phyloP scores from a whole-genome alignment of 441 rosid species.

The Pelargonium citronellum region DNA sequence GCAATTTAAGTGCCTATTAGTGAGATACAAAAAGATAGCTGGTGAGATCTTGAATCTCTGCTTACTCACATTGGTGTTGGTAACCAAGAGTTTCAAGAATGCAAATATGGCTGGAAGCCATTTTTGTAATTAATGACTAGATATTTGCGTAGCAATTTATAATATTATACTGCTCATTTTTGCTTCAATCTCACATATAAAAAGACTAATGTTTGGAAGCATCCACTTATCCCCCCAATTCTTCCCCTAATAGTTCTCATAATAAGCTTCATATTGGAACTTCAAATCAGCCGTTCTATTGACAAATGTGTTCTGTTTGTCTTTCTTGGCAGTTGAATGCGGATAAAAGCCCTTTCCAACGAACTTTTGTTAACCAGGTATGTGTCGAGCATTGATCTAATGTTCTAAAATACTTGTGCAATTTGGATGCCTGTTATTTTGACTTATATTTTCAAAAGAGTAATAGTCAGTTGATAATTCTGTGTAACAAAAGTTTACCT shows the following conservation, averaged over 20 bases:
- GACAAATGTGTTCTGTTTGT: constrained; percentile 10
- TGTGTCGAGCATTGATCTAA: constrained; percentile 11
- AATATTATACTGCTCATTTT: background rate
- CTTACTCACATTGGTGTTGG: background rate
- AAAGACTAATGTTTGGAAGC: background rate
- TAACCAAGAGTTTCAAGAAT: background rate
- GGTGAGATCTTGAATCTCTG: background rate
- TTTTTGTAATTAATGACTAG: background rate
- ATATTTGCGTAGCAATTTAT: background rate
- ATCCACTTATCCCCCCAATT: background rate
- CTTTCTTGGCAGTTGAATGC: constrained; percentile 60
- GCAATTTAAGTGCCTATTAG: background rate
- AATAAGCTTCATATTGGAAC: background rate
- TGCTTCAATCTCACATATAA: background rate
- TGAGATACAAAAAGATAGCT: background rate
- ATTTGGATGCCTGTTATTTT: background rate
- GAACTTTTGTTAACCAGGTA: constrained; percentile 95
- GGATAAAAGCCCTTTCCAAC: constrained; percentile 85
- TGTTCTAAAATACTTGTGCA: constrained; percentile 7
- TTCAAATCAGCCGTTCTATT: constrained; percentile 16
- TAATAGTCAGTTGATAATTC: background rate
- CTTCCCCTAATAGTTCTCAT: background rate
- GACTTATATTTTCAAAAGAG: background rate
- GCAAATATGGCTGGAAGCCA: background rate
- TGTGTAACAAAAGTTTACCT: background rate